These are phyloP conservation scores for Pleurotus giganteus DNA, from an alignment of 768 basidiomycete genomes.

Conservation along the genomic window DNA sequence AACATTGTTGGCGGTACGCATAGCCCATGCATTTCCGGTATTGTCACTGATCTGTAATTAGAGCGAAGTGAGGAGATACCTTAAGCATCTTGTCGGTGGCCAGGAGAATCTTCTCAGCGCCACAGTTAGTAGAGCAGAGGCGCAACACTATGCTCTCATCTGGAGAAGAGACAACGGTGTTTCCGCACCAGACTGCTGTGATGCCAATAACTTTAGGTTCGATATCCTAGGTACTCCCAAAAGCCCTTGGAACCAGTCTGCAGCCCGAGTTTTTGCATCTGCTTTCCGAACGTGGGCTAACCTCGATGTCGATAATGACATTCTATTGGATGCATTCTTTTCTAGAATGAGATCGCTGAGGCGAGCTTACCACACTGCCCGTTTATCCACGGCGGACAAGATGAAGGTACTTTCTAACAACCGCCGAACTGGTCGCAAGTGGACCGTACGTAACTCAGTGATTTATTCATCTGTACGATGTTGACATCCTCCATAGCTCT, in stretches of 20 bases:
- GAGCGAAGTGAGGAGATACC: neutral
- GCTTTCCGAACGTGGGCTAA: neutral
- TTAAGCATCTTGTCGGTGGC: neutral
- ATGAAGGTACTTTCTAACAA: too few relatives aligned
- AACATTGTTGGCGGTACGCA: too few relatives aligned
- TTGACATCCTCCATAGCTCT: neutral
- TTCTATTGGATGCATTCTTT: neutral
- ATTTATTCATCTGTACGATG: neutral
- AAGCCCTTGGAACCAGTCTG: constrained; percentile 8
- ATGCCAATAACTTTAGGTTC: constrained; percentile 1
- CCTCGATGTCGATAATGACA: neutral
- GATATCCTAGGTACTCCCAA: constrained; percentile 5
- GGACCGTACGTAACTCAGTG: neutral
- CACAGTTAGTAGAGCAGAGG: neutral
- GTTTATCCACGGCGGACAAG: too few relatives aligned
- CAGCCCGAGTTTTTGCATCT: neutral
- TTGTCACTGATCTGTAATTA: neutral
- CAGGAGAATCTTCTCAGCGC: neutral
- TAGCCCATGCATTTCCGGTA: neutral
- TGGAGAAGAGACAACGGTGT: constrained; percentile 1
- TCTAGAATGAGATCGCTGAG: constrained; percentile 3
- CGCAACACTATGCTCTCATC: neutral
- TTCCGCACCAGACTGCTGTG: neutral
- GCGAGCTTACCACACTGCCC: neutral
- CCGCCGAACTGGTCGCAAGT: neutral